Percentiles rank a stretch among this genome's conserved stretches.
Conservation (phyloP, 2,329 filamentous ascomycete species). For the Beauveria medogensis region DNA sequence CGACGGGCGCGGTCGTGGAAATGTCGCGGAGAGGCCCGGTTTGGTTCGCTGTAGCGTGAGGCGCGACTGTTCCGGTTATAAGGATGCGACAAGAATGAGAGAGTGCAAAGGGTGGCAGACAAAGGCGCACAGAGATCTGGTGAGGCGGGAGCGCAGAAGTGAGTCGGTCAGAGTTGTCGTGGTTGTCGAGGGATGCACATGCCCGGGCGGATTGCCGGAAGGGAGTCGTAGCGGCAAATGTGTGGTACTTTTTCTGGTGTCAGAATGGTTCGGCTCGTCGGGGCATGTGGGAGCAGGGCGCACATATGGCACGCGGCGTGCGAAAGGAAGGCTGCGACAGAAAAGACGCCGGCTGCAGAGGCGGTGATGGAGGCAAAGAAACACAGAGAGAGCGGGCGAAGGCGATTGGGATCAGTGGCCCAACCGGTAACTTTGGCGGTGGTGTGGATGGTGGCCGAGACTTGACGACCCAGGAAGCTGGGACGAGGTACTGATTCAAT, state of each 20-base stretch:
- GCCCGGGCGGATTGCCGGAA: neutral
- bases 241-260: neutral
- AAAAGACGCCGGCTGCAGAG: neutral
- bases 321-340: neutral
- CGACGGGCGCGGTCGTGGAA: neutral
- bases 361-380: slow-evolving; percentile 8
- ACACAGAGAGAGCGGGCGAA: neutral
- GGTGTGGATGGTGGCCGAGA: slow-evolving; percentile 7
- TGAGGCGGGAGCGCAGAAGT: neutral
- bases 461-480: slow-evolving; percentile 9
- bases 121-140: neutral
- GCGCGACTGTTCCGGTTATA: neutral
- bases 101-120: neutral
- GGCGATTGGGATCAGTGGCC: slow-evolving; percentile 1
- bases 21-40: neutral
- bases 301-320: neutral
- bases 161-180: slow-evolving; percentile 4
- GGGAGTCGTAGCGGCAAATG: neutral
- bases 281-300: neutral
- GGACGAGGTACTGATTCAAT: neutral
- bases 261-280: slow-evolving; percentile 3
- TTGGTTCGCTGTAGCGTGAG: neutral
- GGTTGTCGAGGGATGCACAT: slow-evolving; percentile 1
- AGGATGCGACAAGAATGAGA: neutral
- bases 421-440: neutral